Conservation (phyloP, 768 basidiomycete species). For the Leccinellum rugosiceps region DNA sequence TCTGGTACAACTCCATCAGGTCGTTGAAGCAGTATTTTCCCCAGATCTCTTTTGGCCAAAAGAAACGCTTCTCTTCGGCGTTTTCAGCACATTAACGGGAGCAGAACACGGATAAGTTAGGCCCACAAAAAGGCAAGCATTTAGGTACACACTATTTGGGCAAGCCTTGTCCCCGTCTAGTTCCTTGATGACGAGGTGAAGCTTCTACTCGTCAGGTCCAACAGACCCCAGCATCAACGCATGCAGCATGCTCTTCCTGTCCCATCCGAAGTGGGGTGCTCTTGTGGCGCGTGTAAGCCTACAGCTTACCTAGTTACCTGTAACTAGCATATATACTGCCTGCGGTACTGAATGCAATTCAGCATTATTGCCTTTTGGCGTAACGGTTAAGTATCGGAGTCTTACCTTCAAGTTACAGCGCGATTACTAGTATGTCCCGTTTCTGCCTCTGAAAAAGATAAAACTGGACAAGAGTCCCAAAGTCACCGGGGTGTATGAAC, state of each 20-base stretch:
- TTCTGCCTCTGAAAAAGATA: slow-evolving; percentile 76
- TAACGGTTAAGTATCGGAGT: too few species aligned
- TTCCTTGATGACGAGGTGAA: slow-evolving; percentile 92
- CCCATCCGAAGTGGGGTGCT: slow-evolving; percentile 80
- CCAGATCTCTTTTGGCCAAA: slow-evolving; percentile 98
- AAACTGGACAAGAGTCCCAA: slow-evolving; percentile 80
- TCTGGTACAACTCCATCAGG: slow-evolving; percentile 62
- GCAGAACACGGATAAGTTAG: not conserved
- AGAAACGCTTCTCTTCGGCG: slow-evolving; percentile 74
- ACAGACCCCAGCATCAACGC: slow-evolving; percentile 84
- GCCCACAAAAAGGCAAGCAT: not conserved
- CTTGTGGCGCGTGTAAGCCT: slow-evolving; percentile 56
- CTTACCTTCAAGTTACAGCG: too few species aligned
- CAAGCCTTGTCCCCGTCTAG: slow-evolving; percentile 93
- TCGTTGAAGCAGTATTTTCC: slow-evolving; percentile 69
- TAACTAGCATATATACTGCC: too few species aligned
- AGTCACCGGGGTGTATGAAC: slow-evolving; percentile 79
- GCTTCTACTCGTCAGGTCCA: slow-evolving; percentile 85
- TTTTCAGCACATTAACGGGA: slow-evolving; percentile 90
- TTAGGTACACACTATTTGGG: slow-evolving; percentile 68
- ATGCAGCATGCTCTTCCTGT: slow-evolving; percentile 87
- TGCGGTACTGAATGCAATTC: too few species aligned
- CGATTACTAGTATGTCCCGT: too few species aligned
- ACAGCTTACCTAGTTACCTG: too few species aligned
- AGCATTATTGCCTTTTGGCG: too few species aligned